These are phyloP conservation scores for Luvunga scandens DNA, from an alignment of 345 rosid species.

Conservation along the genomic window DNA sequence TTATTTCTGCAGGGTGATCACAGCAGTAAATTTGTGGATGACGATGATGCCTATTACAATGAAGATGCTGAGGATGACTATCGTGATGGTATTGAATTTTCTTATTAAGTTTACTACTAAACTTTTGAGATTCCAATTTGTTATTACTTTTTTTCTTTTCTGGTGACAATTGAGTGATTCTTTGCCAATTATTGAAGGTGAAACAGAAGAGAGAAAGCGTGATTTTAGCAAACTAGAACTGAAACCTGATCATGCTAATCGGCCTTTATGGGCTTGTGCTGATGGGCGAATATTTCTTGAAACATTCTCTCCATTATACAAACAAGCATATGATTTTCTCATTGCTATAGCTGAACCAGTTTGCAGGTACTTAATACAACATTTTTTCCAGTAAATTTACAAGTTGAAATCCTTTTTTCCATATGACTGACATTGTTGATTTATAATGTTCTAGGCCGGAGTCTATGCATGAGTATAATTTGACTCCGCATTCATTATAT, in stretches of 20 bases:
- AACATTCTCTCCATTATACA: constrained; percentile 78
- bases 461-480: constrained; percentile 94
- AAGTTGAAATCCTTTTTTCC: neutral
- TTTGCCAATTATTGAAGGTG: constrained; percentile 32
- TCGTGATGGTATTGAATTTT: constrained; percentile 53
- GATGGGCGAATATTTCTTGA: constrained; percentile 90
- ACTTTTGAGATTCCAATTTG: neutral
- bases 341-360: constrained; percentile 98
- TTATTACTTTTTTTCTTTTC: too few species aligned
- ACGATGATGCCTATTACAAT: constrained; percentile 40
- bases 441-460: constrained; percentile 62
- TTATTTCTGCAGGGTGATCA: constrained; percentile 57
- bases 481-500: constrained; percentile 92
- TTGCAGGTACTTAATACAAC: constrained; percentile 62
- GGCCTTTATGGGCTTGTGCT: constrained; percentile 97
- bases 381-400: neutral
- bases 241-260: constrained; percentile 74
- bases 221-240: constrained; percentile 78
- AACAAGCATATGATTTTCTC: constrained; percentile 95
- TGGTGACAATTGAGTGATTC: neutral
- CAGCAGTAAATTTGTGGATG: constrained; percentile 42
- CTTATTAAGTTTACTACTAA: neutral
- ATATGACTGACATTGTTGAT: constrained; percentile 1
- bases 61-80: constrained; percentile 64
- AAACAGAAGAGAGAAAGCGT: constrained; percentile 57